Conservation (phyloP, 2,329 filamentous ascomycete genomes). For the Calycina herbarum region DNA sequence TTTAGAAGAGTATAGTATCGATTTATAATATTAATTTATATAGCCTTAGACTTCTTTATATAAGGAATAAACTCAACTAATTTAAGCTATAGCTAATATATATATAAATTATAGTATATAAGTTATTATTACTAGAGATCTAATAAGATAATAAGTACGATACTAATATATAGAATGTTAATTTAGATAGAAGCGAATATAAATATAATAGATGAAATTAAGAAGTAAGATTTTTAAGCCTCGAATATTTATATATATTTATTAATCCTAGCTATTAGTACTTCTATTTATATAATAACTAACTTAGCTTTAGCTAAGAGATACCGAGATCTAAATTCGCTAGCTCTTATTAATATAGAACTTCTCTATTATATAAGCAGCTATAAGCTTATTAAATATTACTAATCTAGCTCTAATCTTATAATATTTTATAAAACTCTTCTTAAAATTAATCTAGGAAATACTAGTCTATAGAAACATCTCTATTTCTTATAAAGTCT, state of each 20-base stretch:
- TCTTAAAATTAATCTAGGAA: not conserved
- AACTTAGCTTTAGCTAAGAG: not conserved
- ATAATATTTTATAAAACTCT: not conserved
- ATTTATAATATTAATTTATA: constrained; percentile 19
- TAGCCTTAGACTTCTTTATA: constrained; percentile 17
- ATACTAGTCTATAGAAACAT: not conserved
- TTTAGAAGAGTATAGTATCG: constrained; percentile 14
- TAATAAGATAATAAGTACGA: not conserved
- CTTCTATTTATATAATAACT: not conserved
- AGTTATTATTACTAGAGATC: constrained; percentile 6
- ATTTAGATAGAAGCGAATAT: constrained; percentile 4
- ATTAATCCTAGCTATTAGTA: not conserved
- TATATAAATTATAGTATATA: not conserved
- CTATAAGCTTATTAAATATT: not conserved
- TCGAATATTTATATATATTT: not conserved
- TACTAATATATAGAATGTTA: constrained; percentile 1
- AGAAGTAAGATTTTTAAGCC: constrained; percentile 1
- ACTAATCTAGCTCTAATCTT: not conserved
- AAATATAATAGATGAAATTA: not conserved
- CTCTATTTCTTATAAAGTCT: not conserved
- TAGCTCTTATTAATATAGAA: not conserved
- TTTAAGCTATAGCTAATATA: constrained; percentile 2
- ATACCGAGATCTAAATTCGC: not conserved
- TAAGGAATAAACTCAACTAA: not conserved
- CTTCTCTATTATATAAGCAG: not conserved